These are phyloP conservation scores for Blumeria hordei DNA, from an alignment of 2,329 filamentous ascomycete species.

Conservation along the genomic window DNA sequence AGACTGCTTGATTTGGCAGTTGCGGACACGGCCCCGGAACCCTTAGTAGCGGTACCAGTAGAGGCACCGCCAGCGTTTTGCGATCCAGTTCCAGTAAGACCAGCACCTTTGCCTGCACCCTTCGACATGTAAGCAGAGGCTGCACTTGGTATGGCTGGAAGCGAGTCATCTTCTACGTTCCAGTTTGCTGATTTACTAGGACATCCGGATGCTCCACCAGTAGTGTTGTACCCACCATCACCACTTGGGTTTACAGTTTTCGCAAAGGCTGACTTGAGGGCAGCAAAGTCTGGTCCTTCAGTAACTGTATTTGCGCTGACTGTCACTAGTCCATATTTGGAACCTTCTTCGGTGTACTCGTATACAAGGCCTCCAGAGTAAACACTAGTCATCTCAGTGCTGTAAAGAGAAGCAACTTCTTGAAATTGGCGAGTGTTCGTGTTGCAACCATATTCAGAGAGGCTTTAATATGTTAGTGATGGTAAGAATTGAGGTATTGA, in stretches of 20 bases:
- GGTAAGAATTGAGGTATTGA: too few species aligned
- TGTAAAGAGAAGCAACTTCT: slow-evolving; percentile 63
- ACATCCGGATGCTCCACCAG: slow-evolving; percentile 18
- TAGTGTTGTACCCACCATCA: slow-evolving; percentile 20
- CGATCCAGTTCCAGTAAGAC: slow-evolving; percentile 15
- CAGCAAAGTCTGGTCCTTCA: slow-evolving; percentile 22
- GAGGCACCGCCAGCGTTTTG: slow-evolving; percentile 12
- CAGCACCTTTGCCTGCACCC: slow-evolving; percentile 23
- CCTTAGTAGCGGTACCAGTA: slow-evolving; percentile 11
- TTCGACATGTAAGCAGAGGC: slow-evolving; percentile 19
- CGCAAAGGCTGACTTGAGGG: slow-evolving; percentile 21
- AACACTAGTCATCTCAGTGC: slow-evolving; percentile 54
- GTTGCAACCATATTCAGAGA: slow-evolving; percentile 85
- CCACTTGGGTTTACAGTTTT: slow-evolving; percentile 22
- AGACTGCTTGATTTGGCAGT: slow-evolving; percentile 5
- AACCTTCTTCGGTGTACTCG: slow-evolving; percentile 67
- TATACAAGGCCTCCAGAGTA: slow-evolving; percentile 94
- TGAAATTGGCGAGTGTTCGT: slow-evolving; percentile 59
- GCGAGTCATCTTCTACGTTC: slow-evolving; percentile 21
- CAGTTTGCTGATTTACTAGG: slow-evolving; percentile 22
- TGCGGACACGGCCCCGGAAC: slow-evolving; percentile 9
- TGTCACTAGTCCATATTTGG: slow-evolving; percentile 37
- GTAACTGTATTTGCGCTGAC: slow-evolving; percentile 16
- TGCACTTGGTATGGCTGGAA: slow-evolving; percentile 24
- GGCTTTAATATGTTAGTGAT: slow-evolving; percentile 5